Conservation (phyloP, 2,329 filamentous ascomycete species). For the Aspergillus oerlinghausenensis region DNA sequence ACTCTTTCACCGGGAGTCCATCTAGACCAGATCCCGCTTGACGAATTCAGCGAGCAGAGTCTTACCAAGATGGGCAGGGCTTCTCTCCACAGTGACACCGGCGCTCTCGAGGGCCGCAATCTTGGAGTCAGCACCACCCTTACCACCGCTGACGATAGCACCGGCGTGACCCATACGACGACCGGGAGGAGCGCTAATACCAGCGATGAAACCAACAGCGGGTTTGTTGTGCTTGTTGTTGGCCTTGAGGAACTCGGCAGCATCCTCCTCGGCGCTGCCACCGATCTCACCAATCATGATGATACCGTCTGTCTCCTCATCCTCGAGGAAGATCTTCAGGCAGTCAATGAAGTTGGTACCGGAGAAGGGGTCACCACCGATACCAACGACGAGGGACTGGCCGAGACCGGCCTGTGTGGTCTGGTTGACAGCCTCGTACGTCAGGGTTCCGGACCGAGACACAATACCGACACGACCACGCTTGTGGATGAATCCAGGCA, state of each 20-base stretch:
- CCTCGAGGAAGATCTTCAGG: conserved; percentile 91
- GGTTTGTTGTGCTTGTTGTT: conserved; percentile 94
- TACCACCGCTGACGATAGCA: conserved; percentile 95
- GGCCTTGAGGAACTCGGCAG: conserved; percentile 88
- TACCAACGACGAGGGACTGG: conserved; percentile 96
- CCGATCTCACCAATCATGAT: conserved; percentile 99
- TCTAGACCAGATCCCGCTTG: conserved; percentile 87
- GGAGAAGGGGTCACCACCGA: conserved; percentile 96
- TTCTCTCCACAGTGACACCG: conserved; percentile 93
- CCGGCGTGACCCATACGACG: conserved; percentile 98
- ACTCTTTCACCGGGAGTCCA: background rate
- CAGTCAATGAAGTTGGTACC: conserved; percentile 99
- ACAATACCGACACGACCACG: conserved; percentile 98
- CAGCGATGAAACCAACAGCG: conserved; percentile 95
- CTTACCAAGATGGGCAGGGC: conserved; percentile 87
- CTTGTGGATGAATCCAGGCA: conserved; percentile 99
- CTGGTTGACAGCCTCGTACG: conserved; percentile 99
- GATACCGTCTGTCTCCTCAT: conserved; percentile 95
- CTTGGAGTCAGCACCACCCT: conserved; percentile 97
- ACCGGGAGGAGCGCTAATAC: conserved; percentile 93
- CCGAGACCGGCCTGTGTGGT: conserved; percentile 95
- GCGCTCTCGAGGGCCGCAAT: conserved; percentile 89
- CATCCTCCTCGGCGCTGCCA: conserved; percentile 95
- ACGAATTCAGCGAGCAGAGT: conserved; percentile 93
- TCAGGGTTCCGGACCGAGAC: conserved; percentile 94